Evolutionary conservation across 805 yeast species (phyloP).

Genomic region (Yarrowia yakushimensis): DNA sequence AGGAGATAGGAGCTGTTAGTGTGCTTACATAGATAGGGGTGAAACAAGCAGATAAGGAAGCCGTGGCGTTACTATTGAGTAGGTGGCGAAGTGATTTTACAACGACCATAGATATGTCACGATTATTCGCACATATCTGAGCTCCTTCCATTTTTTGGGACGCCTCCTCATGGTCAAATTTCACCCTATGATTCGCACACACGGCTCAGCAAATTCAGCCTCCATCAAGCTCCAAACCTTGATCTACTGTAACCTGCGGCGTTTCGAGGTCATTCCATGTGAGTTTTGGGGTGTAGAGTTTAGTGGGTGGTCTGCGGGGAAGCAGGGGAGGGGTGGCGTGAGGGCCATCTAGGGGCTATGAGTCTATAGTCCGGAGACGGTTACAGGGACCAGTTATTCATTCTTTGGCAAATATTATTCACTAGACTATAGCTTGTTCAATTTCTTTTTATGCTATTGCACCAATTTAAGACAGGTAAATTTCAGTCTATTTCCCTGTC

Average conservation of each 20-base stretch:
- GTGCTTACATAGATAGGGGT: neutral
- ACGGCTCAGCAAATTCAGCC: neutral
- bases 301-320: constrained; percentile 18
- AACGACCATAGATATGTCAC: neutral
- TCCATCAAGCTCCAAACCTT: neutral
- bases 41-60: neutral
- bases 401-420: neutral
- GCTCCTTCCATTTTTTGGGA: too few relatives aligned
- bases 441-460: neutral
- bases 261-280: constrained; percentile 21
- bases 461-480: neutral
- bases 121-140: neutral
- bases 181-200: neutral
- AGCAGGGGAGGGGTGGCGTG: neutral
- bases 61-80: neutral
- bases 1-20: neutral
- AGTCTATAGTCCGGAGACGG: neutral
- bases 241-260: constrained; percentile 11
- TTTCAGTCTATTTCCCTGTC: neutral
- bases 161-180: neutral
- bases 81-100: neutral
- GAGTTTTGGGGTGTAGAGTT: constrained; percentile 7
- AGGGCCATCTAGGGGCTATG: neutral
- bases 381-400: neutral
- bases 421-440: neutral